Conservation (phyloP, 2,329 filamentous ascomycete species). For the Talaromyces piceae region DNA sequence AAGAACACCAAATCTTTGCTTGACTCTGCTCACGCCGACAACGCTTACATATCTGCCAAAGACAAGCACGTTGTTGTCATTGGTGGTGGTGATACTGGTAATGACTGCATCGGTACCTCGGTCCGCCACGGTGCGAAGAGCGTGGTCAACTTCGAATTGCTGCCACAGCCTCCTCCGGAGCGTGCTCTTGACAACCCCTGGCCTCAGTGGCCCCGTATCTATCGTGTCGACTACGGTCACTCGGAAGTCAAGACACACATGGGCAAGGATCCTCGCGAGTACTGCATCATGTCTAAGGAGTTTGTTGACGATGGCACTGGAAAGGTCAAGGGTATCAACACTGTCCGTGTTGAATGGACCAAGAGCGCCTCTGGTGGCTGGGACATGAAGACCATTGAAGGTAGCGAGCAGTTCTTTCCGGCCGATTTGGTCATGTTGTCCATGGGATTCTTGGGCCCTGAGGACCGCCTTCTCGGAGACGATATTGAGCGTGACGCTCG, state of each 20-base stretch:
- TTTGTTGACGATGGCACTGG: slow-evolving; percentile 85
- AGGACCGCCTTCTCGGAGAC: slow-evolving; percentile 80
- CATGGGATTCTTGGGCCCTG: slow-evolving; percentile 95
- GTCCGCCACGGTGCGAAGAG: slow-evolving; percentile 93
- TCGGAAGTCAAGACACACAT: slow-evolving; percentile 92
- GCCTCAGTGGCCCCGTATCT: slow-evolving; percentile 97
- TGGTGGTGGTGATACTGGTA: slow-evolving; percentile 94
- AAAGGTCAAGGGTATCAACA: slow-evolving; percentile 92
- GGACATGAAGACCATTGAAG: slow-evolving; percentile 98
- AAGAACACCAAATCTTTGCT: slow-evolving; percentile 96
- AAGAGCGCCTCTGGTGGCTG: slow-evolving; percentile 82
- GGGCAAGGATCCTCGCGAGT: slow-evolving; percentile 92
- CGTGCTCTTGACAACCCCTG: slow-evolving; percentile 92
- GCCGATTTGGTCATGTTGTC: slow-evolving; percentile 89
- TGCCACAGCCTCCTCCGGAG: slow-evolving; percentile 85
- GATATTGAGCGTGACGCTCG: slow-evolving; percentile 82
- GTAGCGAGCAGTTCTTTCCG: slow-evolving; percentile 90
- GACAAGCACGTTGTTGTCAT: slow-evolving; percentile 95
- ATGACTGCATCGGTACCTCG: slow-evolving; percentile 95
- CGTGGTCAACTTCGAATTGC: slow-evolving; percentile 90
- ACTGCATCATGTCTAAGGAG: slow-evolving; percentile 96
- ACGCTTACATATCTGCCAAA: slow-evolving; percentile 86
- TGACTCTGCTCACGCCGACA: slow-evolving; percentile 78
- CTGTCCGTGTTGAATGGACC: slow-evolving; percentile 91
- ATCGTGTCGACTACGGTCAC: slow-evolving; percentile 97